These are phyloP conservation scores for Acanthamoeba sp. DNA, from an alignment of 208 protist species.

Conservation along the genomic window DNA sequence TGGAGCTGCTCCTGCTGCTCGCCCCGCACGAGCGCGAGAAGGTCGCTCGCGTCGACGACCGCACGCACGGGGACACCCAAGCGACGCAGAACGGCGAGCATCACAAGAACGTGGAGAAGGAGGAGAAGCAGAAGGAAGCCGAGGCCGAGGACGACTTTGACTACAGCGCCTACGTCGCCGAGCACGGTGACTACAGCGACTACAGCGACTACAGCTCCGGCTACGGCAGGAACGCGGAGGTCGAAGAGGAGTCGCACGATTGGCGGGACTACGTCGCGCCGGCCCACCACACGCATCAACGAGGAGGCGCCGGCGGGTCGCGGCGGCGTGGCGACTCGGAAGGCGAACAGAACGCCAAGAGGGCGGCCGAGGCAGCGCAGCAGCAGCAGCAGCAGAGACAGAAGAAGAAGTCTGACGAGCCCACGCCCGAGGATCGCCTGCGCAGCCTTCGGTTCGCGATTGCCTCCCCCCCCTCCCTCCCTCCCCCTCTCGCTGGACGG, in stretches of 20 bases:
- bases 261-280: slow-evolving; percentile 29
- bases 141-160: background rate
- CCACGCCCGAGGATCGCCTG: background rate
- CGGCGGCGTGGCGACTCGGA: background rate
- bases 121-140: background rate
- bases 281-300: background rate
- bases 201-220: background rate
- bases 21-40: slow-evolving; percentile 11
- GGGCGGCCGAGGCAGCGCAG: too few relatives aligned
- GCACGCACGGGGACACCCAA: background rate
- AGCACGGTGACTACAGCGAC: background rate
- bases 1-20: slow-evolving; percentile 3
- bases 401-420: slow-evolving; percentile 8
- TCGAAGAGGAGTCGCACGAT: background rate
- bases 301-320: background rate
- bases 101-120: background rate
- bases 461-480: background rate
- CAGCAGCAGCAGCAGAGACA: background rate
- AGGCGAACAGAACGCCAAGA: background rate
- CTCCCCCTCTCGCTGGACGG: too few relatives aligned
- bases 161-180: background rate
- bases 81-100: background rate
- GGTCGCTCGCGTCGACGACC: background rate
- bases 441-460: background rate
- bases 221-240: background rate